Base-by-base conservation (phyloP, 2,329 filamentous ascomycete species). In the Metarhizium guizhouense region DNA sequence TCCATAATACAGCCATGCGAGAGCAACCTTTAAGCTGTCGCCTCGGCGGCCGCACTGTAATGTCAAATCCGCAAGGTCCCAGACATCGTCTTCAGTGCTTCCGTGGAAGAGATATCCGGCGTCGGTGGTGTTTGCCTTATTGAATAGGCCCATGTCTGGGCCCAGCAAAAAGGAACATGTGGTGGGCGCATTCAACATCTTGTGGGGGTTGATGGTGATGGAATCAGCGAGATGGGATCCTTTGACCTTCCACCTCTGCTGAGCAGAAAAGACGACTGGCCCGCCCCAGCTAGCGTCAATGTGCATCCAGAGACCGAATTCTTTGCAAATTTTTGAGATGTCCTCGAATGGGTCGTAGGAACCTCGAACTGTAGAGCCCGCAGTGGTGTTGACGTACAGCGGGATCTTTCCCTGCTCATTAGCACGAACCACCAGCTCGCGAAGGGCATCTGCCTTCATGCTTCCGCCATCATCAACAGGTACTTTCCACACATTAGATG, bases 381-480 rank as follows among this genome's bases (percentile, higher is more conserved):
- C 93, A 0, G 94, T 97, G 6, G 92, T 88, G 68, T 96, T 97
- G 67, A 97, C 89, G 72, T 95, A 96, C 58, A 99, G 87, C 0
- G 94, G 93, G 1, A 88, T 94, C 66, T 86, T 83, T 38, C 88
- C 90, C 52, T 84, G 77, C 0, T 67, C 63, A 63, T 84, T 84
- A 29, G 88, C 85, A 54, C 79, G 76, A 5, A 74, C 52, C 34
- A 96, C 76, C 45, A 85, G 74, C 1, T 76, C 74, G 29, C 87
- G 81, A 10, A 99, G 77, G 16, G 82, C 82, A 0, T 74, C 66
- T 0, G 87, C 77, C 30, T 82, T 76, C 85, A 97, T 95, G 52
- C 82, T 77, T 1, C 93, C 93, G 11, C 74, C 64, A 0, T 70
- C 68, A 68, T 96, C 90, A 25, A 96, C 83, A 4, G 88, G 81